Evolutionary conservation across 148 eudicot genomes (phyloP).

Genomic region (Rhododendron williamsianum): DNA sequence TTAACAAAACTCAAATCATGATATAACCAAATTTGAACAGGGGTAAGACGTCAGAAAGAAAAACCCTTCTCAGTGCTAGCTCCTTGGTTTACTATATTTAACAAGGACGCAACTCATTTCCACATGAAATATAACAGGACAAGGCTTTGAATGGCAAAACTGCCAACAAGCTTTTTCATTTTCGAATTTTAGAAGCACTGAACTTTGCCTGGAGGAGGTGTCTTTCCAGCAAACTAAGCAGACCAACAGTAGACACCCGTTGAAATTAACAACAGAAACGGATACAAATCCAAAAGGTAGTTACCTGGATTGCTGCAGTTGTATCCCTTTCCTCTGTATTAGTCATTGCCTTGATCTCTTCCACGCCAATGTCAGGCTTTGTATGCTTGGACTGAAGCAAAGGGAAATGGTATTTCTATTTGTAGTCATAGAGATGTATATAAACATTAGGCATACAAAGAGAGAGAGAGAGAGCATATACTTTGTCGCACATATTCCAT

Average conservation of each 20-base stretch:
- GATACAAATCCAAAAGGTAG: not conserved
- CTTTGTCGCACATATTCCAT: not conserved
- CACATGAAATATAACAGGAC: too few species aligned
- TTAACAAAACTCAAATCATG: too few species aligned
- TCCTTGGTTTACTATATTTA: too few species aligned
- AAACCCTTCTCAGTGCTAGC: too few species aligned
- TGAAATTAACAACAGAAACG: not conserved
- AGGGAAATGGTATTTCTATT: not conserved
- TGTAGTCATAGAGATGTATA: not conserved
- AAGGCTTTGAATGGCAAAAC: too few species aligned
- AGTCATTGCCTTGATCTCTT: conserved; percentile 6
- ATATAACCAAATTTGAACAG: too few species aligned
- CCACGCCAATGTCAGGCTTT: not conserved
- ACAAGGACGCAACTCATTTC: too few species aligned
- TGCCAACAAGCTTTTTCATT: too few species aligned
- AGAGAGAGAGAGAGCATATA: not conserved
- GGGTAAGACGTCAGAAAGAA: too few species aligned
- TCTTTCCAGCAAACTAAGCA: too few species aligned
- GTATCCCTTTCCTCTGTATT: conserved; percentile 6
- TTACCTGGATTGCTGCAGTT: not conserved
- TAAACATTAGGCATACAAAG: not conserved
- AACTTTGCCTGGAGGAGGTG: too few species aligned
- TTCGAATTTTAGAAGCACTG: too few species aligned
- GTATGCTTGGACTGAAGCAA: not conserved
- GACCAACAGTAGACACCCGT: not conserved